phyloP scores from a whole-genome alignment of 495 filamentous ascomycete genomes.

The Penicillium canariense region DNA sequence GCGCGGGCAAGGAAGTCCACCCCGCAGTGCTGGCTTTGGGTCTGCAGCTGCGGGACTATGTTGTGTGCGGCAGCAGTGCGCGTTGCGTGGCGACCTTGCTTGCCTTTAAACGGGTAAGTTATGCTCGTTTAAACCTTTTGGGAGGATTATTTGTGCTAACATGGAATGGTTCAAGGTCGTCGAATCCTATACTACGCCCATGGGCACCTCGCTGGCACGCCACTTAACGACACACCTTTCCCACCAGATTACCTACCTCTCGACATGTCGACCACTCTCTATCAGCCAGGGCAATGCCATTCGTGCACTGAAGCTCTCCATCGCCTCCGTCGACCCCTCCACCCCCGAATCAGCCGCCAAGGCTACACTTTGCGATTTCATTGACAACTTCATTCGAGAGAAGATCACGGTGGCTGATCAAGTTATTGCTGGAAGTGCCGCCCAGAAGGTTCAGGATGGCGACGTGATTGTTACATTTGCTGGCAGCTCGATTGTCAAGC shows the following conservation, averaged over 20 bases:
- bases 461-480: conserved; percentile 87
- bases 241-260: conserved; percentile 91
- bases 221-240: conserved; percentile 93
- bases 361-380: conserved; percentile 67
- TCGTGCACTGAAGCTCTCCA: conserved; percentile 84
- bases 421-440: conserved; percentile 74
- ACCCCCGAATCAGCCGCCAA: conserved; percentile 77
- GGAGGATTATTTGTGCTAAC: conserved; percentile 1
- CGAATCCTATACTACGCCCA: conserved; percentile 83
- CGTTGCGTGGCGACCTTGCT: conserved; percentile 83
- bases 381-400: conserved; percentile 88
- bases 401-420: conserved; percentile 82
- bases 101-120: conserved; percentile 79
- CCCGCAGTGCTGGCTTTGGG: conserved; percentile 82
- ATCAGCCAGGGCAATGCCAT: conserved; percentile 96
- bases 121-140: not conserved
- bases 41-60: conserved; percentile 85
- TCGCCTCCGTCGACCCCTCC: conserved; percentile 81
- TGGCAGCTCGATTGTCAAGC: conserved; percentile 81
- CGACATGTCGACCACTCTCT: conserved; percentile 86
- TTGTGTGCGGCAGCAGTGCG: conserved; percentile 84
- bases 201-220: conserved; percentile 75
- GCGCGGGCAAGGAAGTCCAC: conserved; percentile 85
- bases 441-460: conserved; percentile 69
- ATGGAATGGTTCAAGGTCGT: conserved; percentile 61